Conservation (phyloP, 2,329 filamentous ascomycete species). For the Botrytis cinerea region DNA sequence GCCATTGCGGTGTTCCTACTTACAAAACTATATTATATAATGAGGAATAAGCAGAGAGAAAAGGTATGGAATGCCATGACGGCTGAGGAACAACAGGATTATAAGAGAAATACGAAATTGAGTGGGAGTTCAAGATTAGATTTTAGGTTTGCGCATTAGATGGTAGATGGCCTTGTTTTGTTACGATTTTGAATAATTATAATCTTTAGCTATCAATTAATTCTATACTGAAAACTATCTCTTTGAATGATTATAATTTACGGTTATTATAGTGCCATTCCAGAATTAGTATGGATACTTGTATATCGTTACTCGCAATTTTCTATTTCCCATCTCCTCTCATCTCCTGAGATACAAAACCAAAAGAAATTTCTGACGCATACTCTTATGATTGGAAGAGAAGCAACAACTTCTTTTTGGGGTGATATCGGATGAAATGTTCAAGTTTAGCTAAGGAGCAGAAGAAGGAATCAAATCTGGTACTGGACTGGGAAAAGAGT, state of each 20-base stretch:
- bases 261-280: too few species aligned
- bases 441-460: neutral
- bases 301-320: neutral
- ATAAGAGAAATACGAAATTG: conserved; percentile 44
- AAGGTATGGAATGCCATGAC: conserved; percentile 49
- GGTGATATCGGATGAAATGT: accelerated
- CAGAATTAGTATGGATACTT: neutral
- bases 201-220: neutral
- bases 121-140: conserved; percentile 46
- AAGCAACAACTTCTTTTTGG: too few species aligned
- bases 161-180: neutral
- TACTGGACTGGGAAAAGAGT: neutral
- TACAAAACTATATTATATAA: conserved; percentile 52
- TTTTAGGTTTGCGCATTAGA: conserved; percentile 44
- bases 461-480: neutral
- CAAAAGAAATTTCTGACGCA: neutral
- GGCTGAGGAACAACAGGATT: conserved; percentile 43
- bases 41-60: conserved; percentile 47
- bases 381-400: neutral
- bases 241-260: neutral
- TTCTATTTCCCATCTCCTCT: neutral
- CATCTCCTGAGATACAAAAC: neutral
- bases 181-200: neutral
- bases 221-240: neutral
- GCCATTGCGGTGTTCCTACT: conserved; percentile 53